Percentiles rank a stretch among this genome's conserved stretches.
These are phyloP conservation scores for Alliaria petiolata DNA, from an alignment of 345 rosid species.

Conservation along the genomic window DNA sequence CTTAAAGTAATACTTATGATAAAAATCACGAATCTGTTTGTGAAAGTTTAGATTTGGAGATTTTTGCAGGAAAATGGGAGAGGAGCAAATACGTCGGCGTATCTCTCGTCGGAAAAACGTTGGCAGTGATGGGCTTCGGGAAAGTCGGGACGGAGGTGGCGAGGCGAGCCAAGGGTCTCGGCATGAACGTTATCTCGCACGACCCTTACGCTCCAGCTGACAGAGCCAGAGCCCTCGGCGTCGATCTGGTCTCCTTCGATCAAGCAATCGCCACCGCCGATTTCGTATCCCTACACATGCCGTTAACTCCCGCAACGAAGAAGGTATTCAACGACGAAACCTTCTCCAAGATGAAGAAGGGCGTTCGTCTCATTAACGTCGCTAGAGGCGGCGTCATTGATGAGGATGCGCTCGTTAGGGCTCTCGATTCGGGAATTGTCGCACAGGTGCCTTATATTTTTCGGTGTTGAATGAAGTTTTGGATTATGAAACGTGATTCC, in stretches of 20 bases:
- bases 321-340: slow-evolving; percentile 64
- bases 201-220: slow-evolving; percentile 86
- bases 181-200: slow-evolving; percentile 80
- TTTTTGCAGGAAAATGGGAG: slow-evolving; percentile 78
- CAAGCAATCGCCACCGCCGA: slow-evolving; percentile 70
- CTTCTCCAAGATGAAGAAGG: slow-evolving; percentile 69
- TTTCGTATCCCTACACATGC: slow-evolving; percentile 83
- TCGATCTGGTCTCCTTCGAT: slow-evolving; percentile 75
- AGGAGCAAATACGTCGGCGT: slow-evolving; percentile 82
- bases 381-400: slow-evolving; percentile 93
- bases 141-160: slow-evolving; percentile 91
- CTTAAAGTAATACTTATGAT: too few relatives aligned
- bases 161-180: slow-evolving; percentile 78
- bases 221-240: slow-evolving; percentile 74
- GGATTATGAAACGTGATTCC: too few relatives aligned
- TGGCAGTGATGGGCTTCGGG: slow-evolving; percentile 87
- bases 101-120: slow-evolving; percentile 71
- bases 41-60: too few relatives aligned
- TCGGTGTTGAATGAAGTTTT: too few relatives aligned
- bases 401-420: slow-evolving; percentile 71
- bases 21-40: too few relatives aligned
- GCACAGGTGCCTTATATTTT: slow-evolving; percentile 47
- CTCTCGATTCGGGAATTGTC: slow-evolving; percentile 62
- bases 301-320: slow-evolving; percentile 55
- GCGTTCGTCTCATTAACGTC: slow-evolving; percentile 74